Evolutionary conservation across 352 stramenopile genomes (phyloP), one percentile per base, ranked within the genome.

Genomic region (Phytophthora quininea): DNA sequence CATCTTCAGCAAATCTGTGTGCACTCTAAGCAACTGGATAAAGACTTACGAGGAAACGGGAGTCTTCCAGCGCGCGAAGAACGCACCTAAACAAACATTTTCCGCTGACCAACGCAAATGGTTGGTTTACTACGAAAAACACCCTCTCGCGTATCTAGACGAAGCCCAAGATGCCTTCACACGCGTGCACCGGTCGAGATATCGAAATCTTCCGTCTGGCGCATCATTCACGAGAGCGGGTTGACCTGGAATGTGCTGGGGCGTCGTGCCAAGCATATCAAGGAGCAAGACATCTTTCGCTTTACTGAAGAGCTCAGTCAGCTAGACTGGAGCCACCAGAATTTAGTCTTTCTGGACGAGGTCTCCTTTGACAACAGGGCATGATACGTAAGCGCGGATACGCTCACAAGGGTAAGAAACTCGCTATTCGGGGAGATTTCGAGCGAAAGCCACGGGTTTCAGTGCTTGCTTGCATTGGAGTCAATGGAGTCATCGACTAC

Each of bases 311-410:
- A 40, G 35, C 10, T 40, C 6, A 40, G 35, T 11, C 35, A 11
- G 6, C 6, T 40, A 6, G 35, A 40, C 35, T 40, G 35, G 10
- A 40, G 35, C 10, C 35, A 40, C 35, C 35, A 40, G 6, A 40
- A 40, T 11, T 6, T 40, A 11, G 35, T 40, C 35, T 40, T 40
- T 40, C 10, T 11, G 35, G 35, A 40, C 35, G 35, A 40, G 10
- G 35, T 11, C 6, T 40, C 35, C 10, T 40, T 82, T 32, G 70
- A 76, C 24, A 76, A 73, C 29, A 12, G 60, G 62, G 62, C 0
- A 81, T 81, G 69, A 49, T 77, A 27, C 15, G 65, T 0, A 73
- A 69, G 45, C 47, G 64, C 3, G 74, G 63, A 2, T 82, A 76
- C 38, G 30, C 62, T 3, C 12, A 69, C 3, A 54, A 51, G 14